A percentile compares a stretch with the other conserved stretches of the same genome.
phyloP scores from a whole-genome alignment of 305 asterid genomes.

The Fraxinus albicans region DNA sequence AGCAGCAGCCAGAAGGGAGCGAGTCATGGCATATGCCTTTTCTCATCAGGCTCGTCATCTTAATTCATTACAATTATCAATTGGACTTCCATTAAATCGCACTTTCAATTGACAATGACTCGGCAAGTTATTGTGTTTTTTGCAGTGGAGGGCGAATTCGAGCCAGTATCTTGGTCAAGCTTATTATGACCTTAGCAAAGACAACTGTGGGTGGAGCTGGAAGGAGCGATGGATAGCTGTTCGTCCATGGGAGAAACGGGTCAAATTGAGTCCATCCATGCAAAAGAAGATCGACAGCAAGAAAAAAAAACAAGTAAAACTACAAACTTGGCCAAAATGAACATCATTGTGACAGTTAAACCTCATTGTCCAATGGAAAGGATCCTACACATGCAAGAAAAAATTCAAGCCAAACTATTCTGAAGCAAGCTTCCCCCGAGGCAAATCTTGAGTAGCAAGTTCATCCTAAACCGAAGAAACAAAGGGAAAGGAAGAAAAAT shows the following conservation, averaged over 20 bases:
- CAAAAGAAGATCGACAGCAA: constrained; percentile 36
- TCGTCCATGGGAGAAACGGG: constrained; percentile 77
- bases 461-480: background rate
- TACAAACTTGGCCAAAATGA: constrained; percentile 28
- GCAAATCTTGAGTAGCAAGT: constrained; percentile 10
- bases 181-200: constrained; percentile 74
- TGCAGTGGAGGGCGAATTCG: constrained; percentile 76
- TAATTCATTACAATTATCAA: background rate
- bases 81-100: background rate
- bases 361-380: constrained; percentile 36
- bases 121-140: background rate
- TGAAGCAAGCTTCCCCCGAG: constrained; percentile 20
- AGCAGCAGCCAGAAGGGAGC: constrained; percentile 68
- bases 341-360: constrained; percentile 32
- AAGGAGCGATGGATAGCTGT: constrained; percentile 76
- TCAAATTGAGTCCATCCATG: constrained; percentile 33
- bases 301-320: constrained; percentile 27
- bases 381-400: constrained; percentile 29
- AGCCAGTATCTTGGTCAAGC: constrained; percentile 70
- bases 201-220: constrained; percentile 94
- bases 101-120: background rate
- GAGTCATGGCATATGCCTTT: constrained; percentile 76
- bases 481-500: background rate
- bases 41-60: constrained; percentile 65
- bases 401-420: constrained; percentile 8